Base-by-base conservation (phyloP, 306 rosid species). In the Quillaja saponaria region DNA sequence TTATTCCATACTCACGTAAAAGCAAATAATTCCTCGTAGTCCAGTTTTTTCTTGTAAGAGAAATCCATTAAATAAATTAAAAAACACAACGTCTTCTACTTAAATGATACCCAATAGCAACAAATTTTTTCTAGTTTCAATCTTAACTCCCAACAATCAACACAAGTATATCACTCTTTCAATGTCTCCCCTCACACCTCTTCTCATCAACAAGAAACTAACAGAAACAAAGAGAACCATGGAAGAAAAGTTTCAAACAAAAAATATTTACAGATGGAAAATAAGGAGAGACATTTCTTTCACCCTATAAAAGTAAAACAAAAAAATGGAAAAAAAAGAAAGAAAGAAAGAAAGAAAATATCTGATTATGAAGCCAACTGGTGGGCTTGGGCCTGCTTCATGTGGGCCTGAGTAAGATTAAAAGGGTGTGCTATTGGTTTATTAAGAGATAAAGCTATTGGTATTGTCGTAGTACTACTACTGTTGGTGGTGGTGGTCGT, bases 371-470 rank as follows among this genome's bases (percentile, higher is more conserved):
- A 71, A 18, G 76, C 59, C 59, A 68, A 58, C 5, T 72, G 71
- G 68, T 76, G 90, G 66, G 76, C 73, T 34, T 75, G 80, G 47
- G 84, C 68, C 31, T 77, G 67, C 1, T 57, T 34, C 15, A 57
- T 1, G 59, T 77, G 87, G 46, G 79, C 67, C 18, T 71, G 76
- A 10, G 73, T 55, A 21, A 71, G 77, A 37, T 71, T 13, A 19
- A 75, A 69, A 3, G 79, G 78, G 19, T 67, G 58, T 13, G 55
- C 28, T 50, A 28, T 71, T 21, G 85, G 63, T 48, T 78, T 81
- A 6, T 48, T 37, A 10, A 74, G 76, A 14, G 78, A 71, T 45
- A 68, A 44, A 0, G 54, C 20, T 1, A 54, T 28, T 6, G 62
- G 54, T 25, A 71, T 39, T 28, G 19, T 51, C 13, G 77, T 56